A percentile compares a stretch with the other conserved stretches of the same genome.
Conservation (phyloP, 1,284 basidiomycete species). For the Polyporus tsugae region DNA sequence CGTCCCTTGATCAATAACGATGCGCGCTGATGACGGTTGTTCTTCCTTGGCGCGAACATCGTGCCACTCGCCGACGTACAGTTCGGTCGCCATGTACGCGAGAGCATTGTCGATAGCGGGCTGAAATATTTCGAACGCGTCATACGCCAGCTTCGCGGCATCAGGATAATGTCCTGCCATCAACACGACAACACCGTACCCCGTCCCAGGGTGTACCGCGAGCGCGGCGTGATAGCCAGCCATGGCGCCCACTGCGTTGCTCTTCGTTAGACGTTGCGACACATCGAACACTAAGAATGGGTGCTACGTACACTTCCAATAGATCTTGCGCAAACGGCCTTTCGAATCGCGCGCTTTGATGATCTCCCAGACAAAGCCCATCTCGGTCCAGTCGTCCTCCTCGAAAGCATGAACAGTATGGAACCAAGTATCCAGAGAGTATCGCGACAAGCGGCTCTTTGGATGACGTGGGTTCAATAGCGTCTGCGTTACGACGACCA, state of each 20-base stretch:
- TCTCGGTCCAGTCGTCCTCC: slow-evolving; percentile 50
- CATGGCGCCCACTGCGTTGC: slow-evolving; percentile 50
- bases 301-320: slow-evolving; percentile 39
- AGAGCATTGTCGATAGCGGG: slow-evolving; percentile 49
- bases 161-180: slow-evolving; percentile 51
- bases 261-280: slow-evolving; percentile 9
- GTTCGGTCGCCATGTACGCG: slow-evolving; percentile 38
- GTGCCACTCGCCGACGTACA: slow-evolving; percentile 49
- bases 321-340: slow-evolving; percentile 48
- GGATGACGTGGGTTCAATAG: slow-evolving; percentile 50
- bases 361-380: slow-evolving; percentile 61
- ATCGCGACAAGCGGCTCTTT: slow-evolving; percentile 47
- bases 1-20: slow-evolving; percentile 44
- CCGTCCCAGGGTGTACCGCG: slow-evolving; percentile 52
- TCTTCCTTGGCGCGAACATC: slow-evolving; percentile 14
- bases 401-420: slow-evolving; percentile 45
- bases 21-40: slow-evolving; percentile 33
- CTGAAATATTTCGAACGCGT: slow-evolving; percentile 50
- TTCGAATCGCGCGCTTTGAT: slow-evolving; percentile 43
- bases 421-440: slow-evolving; percentile 53
- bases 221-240: slow-evolving; percentile 54
- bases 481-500: slow-evolving; percentile 49
- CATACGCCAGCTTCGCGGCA: slow-evolving; percentile 46
- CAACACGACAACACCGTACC: slow-evolving; percentile 56
- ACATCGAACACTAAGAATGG: slow-evolving; percentile 5